Conservation (phyloP, 441 rosid genomes). For the Bruguiera hainesii region DNA sequence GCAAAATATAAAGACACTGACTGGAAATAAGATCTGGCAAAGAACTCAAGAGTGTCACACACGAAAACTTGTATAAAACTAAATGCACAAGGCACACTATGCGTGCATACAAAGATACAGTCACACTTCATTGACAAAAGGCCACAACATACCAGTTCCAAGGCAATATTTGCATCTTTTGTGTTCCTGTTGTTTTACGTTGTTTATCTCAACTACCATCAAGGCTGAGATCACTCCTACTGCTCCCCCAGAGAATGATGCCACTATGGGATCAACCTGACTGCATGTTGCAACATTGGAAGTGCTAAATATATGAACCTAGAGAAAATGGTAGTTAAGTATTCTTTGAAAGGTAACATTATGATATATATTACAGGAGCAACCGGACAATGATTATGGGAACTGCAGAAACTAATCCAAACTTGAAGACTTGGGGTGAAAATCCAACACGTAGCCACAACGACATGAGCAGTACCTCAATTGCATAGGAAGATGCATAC, state of each 20-base stretch:
- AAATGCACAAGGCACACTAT: too few species aligned
- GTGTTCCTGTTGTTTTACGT: conserved; percentile 88
- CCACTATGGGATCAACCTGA: conserved; percentile 97
- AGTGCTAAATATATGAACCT: conserved; percentile 9
- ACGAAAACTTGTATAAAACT: too few species aligned
- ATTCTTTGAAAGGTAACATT: not conserved
- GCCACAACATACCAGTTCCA: conserved; percentile 68
- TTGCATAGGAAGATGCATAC: conserved; percentile 84
- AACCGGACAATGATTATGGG: not conserved
- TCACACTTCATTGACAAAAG: not conserved
- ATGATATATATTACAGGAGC: conserved; percentile 4
- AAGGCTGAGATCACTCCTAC: conserved; percentile 96
- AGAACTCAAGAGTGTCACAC: too few species aligned
- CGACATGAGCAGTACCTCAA: conserved; percentile 50
- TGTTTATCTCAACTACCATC: conserved; percentile 98
- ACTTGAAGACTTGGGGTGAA: not conserved
- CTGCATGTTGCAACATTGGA: conserved; percentile 39
- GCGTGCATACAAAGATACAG: not conserved
- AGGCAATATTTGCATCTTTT: conserved; percentile 98
- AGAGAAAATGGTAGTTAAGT: not conserved
- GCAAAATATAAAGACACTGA: not conserved
- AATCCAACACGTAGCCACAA: not conserved
- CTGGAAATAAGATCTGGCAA: not conserved
- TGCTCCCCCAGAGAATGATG: conserved; percentile 98
- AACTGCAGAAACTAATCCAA: conserved; percentile 7